phyloP scores from a whole-genome alignment of 768 basidiomycete genomes.

The Myochromella boudieri region DNA sequence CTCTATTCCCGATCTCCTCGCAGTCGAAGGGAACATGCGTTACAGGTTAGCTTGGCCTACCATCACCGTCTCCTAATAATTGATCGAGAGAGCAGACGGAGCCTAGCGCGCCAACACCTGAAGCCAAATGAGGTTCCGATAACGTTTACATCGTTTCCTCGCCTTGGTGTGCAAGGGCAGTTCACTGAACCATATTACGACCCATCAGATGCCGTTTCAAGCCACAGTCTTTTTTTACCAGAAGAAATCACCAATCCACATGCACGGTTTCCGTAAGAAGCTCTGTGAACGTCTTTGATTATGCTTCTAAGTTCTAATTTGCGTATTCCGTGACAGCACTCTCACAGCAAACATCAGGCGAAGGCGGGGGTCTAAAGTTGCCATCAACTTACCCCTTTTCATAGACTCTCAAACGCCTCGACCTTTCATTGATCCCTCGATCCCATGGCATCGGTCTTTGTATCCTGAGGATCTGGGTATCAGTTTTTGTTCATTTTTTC shows the following conservation, averaged over 20 bases:
- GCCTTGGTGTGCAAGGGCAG: conserved; percentile 81
- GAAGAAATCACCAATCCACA: conserved; percentile 97
- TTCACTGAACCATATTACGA: conserved; percentile 91
- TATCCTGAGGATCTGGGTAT: conserved; percentile 85
- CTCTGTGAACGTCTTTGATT: conserved; percentile 12
- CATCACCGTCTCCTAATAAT: background rate
- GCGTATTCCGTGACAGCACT: conserved; percentile 55
- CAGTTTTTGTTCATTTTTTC: conserved; percentile 18
- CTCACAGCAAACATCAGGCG: conserved; percentile 95
- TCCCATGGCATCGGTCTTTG: conserved; percentile 81
- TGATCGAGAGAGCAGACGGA: conserved; percentile 52
- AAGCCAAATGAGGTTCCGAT: conserved; percentile 85
- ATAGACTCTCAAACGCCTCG: conserved; percentile 84
- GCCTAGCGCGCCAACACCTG: conserved; percentile 80
- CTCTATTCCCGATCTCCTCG: conserved; percentile 78
- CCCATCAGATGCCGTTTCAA: conserved; percentile 76
- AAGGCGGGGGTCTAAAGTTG: conserved; percentile 89
- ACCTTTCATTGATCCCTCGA: conserved; percentile 91
- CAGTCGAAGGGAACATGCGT: conserved; percentile 94
- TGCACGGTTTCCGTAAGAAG: conserved; percentile 92
- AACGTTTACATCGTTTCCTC: conserved; percentile 94
- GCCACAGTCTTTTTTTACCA: conserved; percentile 91
- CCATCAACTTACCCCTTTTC: conserved; percentile 92
- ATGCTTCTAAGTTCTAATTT: conserved; percentile 5
- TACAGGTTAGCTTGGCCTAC: conserved; percentile 71